Evolutionary conservation across 2,329 filamentous ascomycete species (phyloP).

Genomic region (Tolypocladium ophioglossoides): DNA sequence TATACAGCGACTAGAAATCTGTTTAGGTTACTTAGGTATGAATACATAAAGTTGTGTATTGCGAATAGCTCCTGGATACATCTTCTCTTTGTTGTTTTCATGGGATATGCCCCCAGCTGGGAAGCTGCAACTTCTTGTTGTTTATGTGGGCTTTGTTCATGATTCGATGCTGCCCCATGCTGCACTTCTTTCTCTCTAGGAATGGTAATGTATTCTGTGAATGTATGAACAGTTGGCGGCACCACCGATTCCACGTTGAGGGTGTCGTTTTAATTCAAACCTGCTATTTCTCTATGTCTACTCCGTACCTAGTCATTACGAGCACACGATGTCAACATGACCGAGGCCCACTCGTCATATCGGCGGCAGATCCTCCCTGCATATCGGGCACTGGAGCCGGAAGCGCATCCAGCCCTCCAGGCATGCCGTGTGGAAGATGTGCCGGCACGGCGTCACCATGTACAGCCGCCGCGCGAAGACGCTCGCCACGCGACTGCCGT

Average conservation of each 20-base stretch:
- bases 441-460: conserved; percentile 95
- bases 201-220: neutral
- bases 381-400: conserved; percentile 88
- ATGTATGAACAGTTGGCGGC: neutral
- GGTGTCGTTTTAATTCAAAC: neutral
- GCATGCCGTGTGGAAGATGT: conserved; percentile 89
- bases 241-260: neutral
- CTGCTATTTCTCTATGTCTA: neutral
- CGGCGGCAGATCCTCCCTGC: conserved; percentile 78
- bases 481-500: conserved; percentile 47
- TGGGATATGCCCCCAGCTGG: too few relatives aligned
- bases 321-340: neutral
- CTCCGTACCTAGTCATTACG: too few relatives aligned
- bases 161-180: too few relatives aligned
- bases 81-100: too few relatives aligned
- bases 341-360: conserved; percentile 37
- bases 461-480: conserved; percentile 74
- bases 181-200: neutral
- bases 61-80: too few relatives aligned
- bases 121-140: too few relatives aligned
- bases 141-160: too few relatives aligned
- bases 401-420: conserved; percentile 96
- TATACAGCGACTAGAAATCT: too few relatives aligned
- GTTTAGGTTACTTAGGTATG: too few relatives aligned
- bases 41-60: too few relatives aligned